Base-by-base conservation (phyloP, 768 basidiomycete species). In the Phaeotremella fagi region DNA sequence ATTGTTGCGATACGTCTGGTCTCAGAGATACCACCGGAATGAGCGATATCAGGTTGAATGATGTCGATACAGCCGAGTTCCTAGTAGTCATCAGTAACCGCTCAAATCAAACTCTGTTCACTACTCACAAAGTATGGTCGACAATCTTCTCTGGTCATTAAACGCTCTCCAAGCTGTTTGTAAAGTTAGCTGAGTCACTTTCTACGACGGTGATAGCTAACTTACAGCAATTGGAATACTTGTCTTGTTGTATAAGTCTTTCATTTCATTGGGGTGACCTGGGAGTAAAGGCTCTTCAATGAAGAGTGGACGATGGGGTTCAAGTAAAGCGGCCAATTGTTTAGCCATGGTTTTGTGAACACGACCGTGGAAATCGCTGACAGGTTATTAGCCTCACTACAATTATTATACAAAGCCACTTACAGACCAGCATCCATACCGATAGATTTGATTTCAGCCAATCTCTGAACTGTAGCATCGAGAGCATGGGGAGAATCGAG, bases 261-360 rank as follows among this genome's bases (percentile, higher is more conserved):
- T 70, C 45, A 71, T 45, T 54, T 73, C 71, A 29, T 68, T 64
- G 31, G 66, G 61, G 47, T 73, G 61, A 5, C 69, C 69, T 6
- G 68, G 66, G 22, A 73, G 63, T 6, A 73, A 52, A 9, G 71
- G 71, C 49, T 73, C 71, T 45, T 73, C 71, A 43, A 73, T 63
- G 63, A 73, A 73, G 7, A 73, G 62, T 2, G 71, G 71, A 48
- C 68, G 64, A 31, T 68, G 71, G 20, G 71, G 71, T 22, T 70
- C 68, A 12, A 73, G 61, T 14, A 67, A 61, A 37, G 61, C 46
- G 23, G 62, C 65, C 18, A 73, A 60, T 52, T 73, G 71, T 46
- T 73, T 73, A 18, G 71, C 68, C 69, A 73, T 68, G 18, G 65
- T 60, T 27, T 68, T 68, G 60, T 73, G 71, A 16, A 70, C 64